Evolutionary conservation across 768 basidiomycete species (phyloP).

Genomic region (Agaricus blazei): DNA sequence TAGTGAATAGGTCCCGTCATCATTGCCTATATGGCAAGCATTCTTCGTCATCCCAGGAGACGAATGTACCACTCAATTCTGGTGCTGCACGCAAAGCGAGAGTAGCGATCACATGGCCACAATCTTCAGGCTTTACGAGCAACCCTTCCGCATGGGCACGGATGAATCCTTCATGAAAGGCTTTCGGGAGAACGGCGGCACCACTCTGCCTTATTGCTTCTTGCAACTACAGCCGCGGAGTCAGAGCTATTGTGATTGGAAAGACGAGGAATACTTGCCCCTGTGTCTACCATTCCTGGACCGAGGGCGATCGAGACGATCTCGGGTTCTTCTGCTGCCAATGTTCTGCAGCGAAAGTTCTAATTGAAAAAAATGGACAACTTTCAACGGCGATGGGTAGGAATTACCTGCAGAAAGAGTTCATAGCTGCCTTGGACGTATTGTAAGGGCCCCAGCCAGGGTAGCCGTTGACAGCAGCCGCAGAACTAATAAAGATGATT

Average conservation of each 20-base stretch:
- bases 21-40: conserved; percentile 50
- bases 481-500: conserved; percentile 83
- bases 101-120: conserved; percentile 75
- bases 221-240: conserved; percentile 60
- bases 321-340: conserved; percentile 79
- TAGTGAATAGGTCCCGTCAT: background rate
- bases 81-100: conserved; percentile 62
- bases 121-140: conserved; percentile 69
- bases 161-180: conserved; percentile 55
- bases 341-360: conserved; percentile 45
- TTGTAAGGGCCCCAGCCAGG: conserved; percentile 80
- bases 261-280: conserved; percentile 37
- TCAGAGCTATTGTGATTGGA: background rate
- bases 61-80: conserved; percentile 67
- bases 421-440: conserved; percentile 86
- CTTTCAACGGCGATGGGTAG: background rate
- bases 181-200: conserved; percentile 44
- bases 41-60: conserved; percentile 74
- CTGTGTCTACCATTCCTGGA: conserved; percentile 86
- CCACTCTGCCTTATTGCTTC: conserved; percentile 43
- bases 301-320: conserved; percentile 73
- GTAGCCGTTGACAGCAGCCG: conserved; percentile 64
- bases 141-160: conserved; percentile 54
- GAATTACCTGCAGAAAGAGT: conserved; percentile 68
- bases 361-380: background rate